Evolutionary conservation across 1,284 basidiomycete species (phyloP).

Genomic region (Rhodotorula sp.): DNA sequence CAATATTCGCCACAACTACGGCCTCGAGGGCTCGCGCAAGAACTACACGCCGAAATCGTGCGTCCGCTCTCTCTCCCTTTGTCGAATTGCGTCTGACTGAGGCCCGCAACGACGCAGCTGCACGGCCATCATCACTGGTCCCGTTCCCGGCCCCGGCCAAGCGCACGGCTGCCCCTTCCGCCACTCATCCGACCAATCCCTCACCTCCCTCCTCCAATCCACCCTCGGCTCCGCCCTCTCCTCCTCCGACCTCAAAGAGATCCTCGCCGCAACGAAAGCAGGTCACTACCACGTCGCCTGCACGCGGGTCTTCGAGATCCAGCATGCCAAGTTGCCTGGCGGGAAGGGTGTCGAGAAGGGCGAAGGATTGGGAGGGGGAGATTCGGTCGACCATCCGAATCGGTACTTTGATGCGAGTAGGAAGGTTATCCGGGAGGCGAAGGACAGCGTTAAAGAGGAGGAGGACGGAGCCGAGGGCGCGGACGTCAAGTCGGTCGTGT

Average conservation of each 20-base stretch:
- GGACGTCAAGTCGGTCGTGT: neutral
- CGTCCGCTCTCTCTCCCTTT: conserved; percentile 34
- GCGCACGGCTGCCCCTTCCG: conserved; percentile 93
- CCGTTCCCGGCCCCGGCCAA: conserved; percentile 70
- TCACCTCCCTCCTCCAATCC: conserved; percentile 71
- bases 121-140: conserved; percentile 77
- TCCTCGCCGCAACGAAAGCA: conserved; percentile 75
- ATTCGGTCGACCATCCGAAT: conserved; percentile 93
- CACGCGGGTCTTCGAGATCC: conserved; percentile 94
- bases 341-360: conserved; percentile 71
- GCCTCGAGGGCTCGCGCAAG: conserved; percentile 86
- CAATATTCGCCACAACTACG: conserved; percentile 94
- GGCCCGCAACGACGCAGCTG: conserved; percentile 60
- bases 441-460: conserved; percentile 19
- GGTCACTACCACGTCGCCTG: conserved; percentile 94
- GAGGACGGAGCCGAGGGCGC: conserved; percentile 7
- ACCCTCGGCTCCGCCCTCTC: conserved; percentile 61
- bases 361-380: conserved; percentile 80
- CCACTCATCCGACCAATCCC: conserved; percentile 80
- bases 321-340: conserved; percentile 60
- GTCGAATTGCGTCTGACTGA: neutral
- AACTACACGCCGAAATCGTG: conserved; percentile 93
- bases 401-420: conserved; percentile 57
- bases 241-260: conserved; percentile 78
- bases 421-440: conserved; percentile 12